Evolutionary conservation across 192 early-diverging fungal species (phyloP).

Genomic region (Linnemannia schmuckeri): DNA sequence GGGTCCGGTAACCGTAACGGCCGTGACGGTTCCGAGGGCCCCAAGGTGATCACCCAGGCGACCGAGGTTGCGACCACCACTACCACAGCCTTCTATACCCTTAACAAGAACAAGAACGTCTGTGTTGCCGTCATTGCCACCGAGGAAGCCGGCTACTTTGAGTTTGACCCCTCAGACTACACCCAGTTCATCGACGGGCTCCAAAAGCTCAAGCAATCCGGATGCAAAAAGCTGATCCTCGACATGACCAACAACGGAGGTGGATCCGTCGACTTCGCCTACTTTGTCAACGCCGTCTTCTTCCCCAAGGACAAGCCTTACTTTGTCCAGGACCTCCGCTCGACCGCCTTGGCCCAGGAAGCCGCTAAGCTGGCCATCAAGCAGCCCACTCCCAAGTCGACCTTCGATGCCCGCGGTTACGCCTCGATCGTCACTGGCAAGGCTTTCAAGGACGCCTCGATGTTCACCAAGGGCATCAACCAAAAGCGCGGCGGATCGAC

Average conservation of each 20-base stretch:
- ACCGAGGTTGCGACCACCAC: slow-evolving; percentile 26
- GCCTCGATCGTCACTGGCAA: slow-evolving; percentile 9
- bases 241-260: slow-evolving; percentile 62
- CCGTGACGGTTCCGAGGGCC: neutral
- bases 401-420: slow-evolving; percentile 43
- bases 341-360: slow-evolving; percentile 23
- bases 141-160: slow-evolving; percentile 36
- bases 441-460: slow-evolving; percentile 37
- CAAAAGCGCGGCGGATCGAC: slow-evolving; percentile 26
- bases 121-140: slow-evolving; percentile 56
- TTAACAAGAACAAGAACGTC: slow-evolving; percentile 30
- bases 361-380: slow-evolving; percentile 34
- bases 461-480: slow-evolving; percentile 47
- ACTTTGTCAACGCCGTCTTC: slow-evolving; percentile 55
- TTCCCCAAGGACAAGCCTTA: slow-evolving; percentile 51
- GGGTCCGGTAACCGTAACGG: slow-evolving; percentile 31
- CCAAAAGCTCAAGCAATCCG: slow-evolving; percentile 22
- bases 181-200: slow-evolving; percentile 40
- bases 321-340: slow-evolving; percentile 42
- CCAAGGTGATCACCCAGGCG: slow-evolving; percentile 32
- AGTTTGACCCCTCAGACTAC: slow-evolving; percentile 33
- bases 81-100: slow-evolving; percentile 45
- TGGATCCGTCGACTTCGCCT: slow-evolving; percentile 45
- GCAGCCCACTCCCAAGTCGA: neutral
- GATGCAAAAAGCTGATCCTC: slow-evolving; percentile 56